These are phyloP conservation scores for Poronia punctata DNA, from an alignment of 495 filamentous ascomycete genomes.

Conservation along the genomic window DNA sequence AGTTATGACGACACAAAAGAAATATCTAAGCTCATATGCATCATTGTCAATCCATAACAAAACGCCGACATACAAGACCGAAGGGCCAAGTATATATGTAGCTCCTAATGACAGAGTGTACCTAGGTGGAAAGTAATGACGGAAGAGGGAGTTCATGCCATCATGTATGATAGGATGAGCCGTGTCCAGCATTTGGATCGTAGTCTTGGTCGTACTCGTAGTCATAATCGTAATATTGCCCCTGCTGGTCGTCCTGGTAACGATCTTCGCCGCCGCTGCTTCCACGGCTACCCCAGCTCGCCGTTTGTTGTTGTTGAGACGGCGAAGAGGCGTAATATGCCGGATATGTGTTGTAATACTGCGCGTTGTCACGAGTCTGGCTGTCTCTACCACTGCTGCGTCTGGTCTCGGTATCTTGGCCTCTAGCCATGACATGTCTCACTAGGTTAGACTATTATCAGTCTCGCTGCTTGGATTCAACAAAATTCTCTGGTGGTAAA, in stretches of 20 bases:
- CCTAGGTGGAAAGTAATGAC: neutral
- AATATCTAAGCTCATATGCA: too few relatives aligned
- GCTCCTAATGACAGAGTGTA: too few relatives aligned
- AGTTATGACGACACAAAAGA: too few relatives aligned
- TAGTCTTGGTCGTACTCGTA: conserved; percentile 22
- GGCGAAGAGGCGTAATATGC: conserved; percentile 9
- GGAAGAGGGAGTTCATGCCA: neutral
- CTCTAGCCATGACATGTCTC: conserved; percentile 45
- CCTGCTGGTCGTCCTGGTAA: conserved; percentile 16
- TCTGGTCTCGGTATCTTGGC: conserved; percentile 40
- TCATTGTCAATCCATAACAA: too few relatives aligned
- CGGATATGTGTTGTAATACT: conserved; percentile 15
- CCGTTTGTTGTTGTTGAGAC: conserved; percentile 20
- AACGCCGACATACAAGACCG: too few relatives aligned
- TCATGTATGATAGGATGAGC: conserved; percentile 9
- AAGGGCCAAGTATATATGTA: too few relatives aligned
- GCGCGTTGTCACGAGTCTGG: conserved; percentile 9
- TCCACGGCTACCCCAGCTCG: conserved; percentile 15
- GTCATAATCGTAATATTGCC: conserved; percentile 21
- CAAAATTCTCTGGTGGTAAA: neutral
- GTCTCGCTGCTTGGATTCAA: too few relatives aligned
- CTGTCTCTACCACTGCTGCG: conserved; percentile 21
- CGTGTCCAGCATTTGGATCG: conserved; percentile 14
- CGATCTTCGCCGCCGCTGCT: conserved; percentile 25
- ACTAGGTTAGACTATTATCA: conserved; percentile 24